Evolutionary conservation across 2,329 filamentous ascomycete species (phyloP).

Genomic region (Aspergillus sp.): DNA sequence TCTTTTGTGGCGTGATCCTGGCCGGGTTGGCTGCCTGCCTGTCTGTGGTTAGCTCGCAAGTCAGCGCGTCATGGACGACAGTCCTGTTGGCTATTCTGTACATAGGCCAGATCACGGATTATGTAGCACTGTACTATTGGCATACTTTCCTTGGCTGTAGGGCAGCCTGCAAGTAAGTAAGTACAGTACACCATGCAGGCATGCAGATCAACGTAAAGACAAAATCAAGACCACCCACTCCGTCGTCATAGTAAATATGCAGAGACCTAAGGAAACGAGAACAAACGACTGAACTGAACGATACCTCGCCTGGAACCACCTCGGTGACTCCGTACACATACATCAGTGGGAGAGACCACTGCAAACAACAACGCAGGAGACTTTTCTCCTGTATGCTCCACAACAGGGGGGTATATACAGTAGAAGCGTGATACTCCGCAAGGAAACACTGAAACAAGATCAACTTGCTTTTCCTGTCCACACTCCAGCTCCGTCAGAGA

Average conservation of each 20-base stretch:
- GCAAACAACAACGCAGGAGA: constrained; percentile 14
- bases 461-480: constrained; percentile 13
- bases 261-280: constrained; percentile 11
- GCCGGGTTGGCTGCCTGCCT: too few species aligned
- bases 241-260: constrained; percentile 8
- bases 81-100: too few species aligned
- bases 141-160: too few species aligned
- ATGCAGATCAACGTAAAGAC: too few species aligned
- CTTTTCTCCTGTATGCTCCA: constrained; percentile 15
- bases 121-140: too few species aligned
- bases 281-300: constrained; percentile 13
- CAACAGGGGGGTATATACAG: constrained; percentile 21
- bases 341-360: constrained; percentile 15
- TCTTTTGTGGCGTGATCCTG: too few species aligned
- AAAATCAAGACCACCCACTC: too few species aligned
- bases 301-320: constrained; percentile 12
- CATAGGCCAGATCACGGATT: too few species aligned
- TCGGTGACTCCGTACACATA: constrained; percentile 23
- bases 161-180: too few species aligned
- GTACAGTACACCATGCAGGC: too few species aligned
- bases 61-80: too few species aligned
- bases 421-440: constrained; percentile 16
- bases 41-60: too few species aligned
- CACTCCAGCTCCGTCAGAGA: constrained; percentile 7
- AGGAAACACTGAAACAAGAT: constrained; percentile 10